Base-by-base conservation (phyloP, 1,139 yeast species). In the Hyphopichia buzzinii region DNA sequence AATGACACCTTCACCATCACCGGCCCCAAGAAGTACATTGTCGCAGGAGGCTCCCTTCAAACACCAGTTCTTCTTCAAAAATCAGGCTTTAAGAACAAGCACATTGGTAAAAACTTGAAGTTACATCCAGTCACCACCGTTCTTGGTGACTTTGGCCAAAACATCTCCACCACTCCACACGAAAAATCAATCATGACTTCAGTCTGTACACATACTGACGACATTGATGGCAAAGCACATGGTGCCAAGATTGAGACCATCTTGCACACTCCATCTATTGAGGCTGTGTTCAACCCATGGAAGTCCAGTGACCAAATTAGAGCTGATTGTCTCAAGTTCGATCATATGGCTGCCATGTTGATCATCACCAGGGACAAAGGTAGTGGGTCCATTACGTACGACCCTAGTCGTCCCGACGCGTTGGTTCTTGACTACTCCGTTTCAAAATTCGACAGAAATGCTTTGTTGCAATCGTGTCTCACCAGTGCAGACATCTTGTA, bases 191-290 rank as follows among this genome's bases (percentile, higher is more conserved):
- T 78, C 36, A 62, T 78, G 71, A 75, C 83, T 0, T 49, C 78
- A 0, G 79, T 77, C 1, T 65, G 76, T 50, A 63, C 69, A 12
- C 67, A 74, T 48, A 67, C 59, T 21, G 79, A 68, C 38, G 77
- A 78, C 44, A 46, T 75, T 26, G 83, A 78, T 49, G 82, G 82
- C 2, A 59, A 67, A 41, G 77, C 67, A 3, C 81, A 77, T 48
- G 84, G 84, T 2, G 75, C 80, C 10, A 72, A 70, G 52, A 64
- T 78, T 38, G 84, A 78, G 54, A 62, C 81, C 3, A 45, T 75
- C 15, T 59, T 72, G 29, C 79, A 75, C 46, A 57, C 67, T 10
- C 84, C 83, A 2, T 53, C 54, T 33, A 41, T 74, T 17, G 66
- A 68, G 37, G 41, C 61, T 14, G 54, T 56, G 16, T 68, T 67